phyloP scores from a whole-genome alignment of 2,329 filamentous ascomycete species.

The Aschersonia sp. region DNA sequence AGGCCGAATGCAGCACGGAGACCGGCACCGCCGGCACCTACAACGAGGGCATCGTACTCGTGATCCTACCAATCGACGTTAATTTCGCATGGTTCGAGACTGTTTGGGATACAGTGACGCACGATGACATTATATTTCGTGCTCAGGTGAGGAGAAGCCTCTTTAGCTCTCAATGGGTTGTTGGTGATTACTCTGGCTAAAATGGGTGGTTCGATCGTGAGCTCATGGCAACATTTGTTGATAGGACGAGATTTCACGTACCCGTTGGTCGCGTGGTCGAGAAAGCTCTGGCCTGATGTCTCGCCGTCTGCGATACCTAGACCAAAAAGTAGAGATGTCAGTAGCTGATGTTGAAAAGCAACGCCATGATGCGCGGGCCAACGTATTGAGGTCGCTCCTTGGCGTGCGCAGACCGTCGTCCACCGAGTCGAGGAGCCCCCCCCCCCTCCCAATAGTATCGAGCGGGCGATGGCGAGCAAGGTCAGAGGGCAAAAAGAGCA shows the following conservation, averaged over 20 bases:
- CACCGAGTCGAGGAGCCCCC: no score
- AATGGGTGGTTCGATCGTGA: not conserved
- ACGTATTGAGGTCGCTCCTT: no score
- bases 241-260: slow-evolving; percentile 24
- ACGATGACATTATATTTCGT: slow-evolving; percentile 91
- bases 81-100: not conserved
- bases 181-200: slow-evolving; percentile 75
- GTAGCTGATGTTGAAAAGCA: no score
- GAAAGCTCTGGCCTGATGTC: slow-evolving; percentile 61
- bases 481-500: slow-evolving; percentile 9
- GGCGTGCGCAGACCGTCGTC: no score
- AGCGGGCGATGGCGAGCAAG: slow-evolving; percentile 3
- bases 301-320: slow-evolving; percentile 16
- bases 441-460: not conserved
- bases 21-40: slow-evolving; percentile 70
- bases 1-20: slow-evolving; percentile 75
- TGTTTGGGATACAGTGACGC: slow-evolving; percentile 24
- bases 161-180: slow-evolving; percentile 78
- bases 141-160: slow-evolving; percentile 75
- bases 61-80: slow-evolving; percentile 50
- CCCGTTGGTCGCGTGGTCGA: slow-evolving; percentile 73
- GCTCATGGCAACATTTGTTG: not conserved
- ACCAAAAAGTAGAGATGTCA: not conserved
- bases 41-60: slow-evolving; percentile 95
- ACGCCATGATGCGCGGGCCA: no score